phyloP scores from a whole-genome alignment of 179 eudicot species.

The Actinidia chinensis region DNA sequence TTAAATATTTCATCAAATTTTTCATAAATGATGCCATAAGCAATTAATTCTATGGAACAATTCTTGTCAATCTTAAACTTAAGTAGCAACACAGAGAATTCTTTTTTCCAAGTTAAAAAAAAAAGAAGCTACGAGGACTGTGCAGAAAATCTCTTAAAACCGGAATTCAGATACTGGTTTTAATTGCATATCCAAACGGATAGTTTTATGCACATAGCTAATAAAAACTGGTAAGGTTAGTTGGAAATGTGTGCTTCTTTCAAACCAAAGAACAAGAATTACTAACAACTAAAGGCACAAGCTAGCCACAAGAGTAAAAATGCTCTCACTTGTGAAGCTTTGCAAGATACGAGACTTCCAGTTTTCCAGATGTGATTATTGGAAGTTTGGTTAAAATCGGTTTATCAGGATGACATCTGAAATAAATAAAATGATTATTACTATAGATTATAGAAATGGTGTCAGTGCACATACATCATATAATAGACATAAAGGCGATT shows the following conservation, averaged over 20 bases:
- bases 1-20: not conserved
- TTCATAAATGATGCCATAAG: not conserved
- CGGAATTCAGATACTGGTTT: not conserved
- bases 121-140: not conserved
- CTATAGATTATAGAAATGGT: too few relatives aligned
- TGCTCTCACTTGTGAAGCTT: not conserved
- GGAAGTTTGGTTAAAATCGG: not conserved
- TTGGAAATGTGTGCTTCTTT: not conserved
- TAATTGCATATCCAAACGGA: not conserved
- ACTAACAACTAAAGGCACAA: not conserved
- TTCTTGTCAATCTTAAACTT: not conserved
- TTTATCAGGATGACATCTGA: not conserved
- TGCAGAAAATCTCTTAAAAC: not conserved
- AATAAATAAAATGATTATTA: not conserved
- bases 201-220: not conserved
- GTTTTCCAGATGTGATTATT: not conserved
- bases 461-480: too few relatives aligned
- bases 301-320: not conserved
- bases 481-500: too few relatives aligned
- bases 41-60: not conserved
- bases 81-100: not conserved
- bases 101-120: not conserved
- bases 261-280: not conserved
- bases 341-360: not conserved
- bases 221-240: not conserved